Evolutionary conservation across 2,329 filamentous ascomycete species (phyloP), one percentile per base, ranked within the genome.

Genomic region (Aspergillus sp.): DNA sequence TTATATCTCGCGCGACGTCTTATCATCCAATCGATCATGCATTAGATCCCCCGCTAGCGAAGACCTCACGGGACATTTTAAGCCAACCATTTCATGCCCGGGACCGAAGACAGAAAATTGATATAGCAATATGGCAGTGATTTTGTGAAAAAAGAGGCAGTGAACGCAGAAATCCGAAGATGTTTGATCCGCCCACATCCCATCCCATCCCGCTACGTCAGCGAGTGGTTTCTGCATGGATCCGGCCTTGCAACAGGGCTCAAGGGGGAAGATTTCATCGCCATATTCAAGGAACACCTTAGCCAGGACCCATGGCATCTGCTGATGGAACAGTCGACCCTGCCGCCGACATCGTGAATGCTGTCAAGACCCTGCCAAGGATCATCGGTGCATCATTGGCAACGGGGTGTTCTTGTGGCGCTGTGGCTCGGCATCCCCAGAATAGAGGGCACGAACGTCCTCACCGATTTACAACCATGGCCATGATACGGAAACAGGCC

Each of bases 341-440:
- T 79, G 70, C 19, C 34, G 78, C 79, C 39, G 82, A 71, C 60
- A 82, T 72, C 3, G 76, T 77, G 53, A 82, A 81, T 3, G 88
- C 95, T 0, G 90, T 94, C 32, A 95, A 71, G 66, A 96, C 41
- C 89, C 81, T 79, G 52, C 34, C 51, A 44, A 30, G 9, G 29
- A 45, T 46, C 42, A 38, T 19, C 41, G 19, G 19, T 19, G 30
- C 42, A 29, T 44, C 26, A 48, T 47, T 43, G 39, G 38, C 30
- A 19, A 19, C 19, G 19, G 19, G 19, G 19, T 19, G 19, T 41
- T 52, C 44, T 46, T n/a, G 41, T 44, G 48, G 47, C 47, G 48
- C 42, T 35, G 43, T 48, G 41, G 45, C 50, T 58, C 10, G 46
- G 48, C 50, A 47, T 47, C 47, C 19, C 19, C 19, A 19, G 19